These are phyloP conservation scores for Schrenkiella parvula DNA, from an alignment of 345 rosid genomes.

Conservation along the genomic window DNA sequence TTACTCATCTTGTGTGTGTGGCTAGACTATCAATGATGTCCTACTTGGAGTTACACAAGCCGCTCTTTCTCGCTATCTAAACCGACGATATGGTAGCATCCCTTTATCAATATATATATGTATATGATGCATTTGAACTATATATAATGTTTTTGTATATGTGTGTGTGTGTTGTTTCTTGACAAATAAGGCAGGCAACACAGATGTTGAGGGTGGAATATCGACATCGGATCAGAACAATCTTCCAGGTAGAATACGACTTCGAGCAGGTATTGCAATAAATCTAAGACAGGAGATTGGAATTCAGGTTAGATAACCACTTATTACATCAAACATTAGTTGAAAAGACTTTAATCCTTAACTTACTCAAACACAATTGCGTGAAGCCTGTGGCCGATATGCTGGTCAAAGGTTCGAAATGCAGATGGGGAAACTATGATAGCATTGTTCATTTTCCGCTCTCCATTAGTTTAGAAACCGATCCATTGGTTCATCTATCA, in stretches of 20 bases:
- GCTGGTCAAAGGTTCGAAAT: constrained; percentile 36
- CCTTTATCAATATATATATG: background rate
- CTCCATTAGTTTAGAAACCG: constrained; percentile 28
- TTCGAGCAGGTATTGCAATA: constrained; percentile 37
- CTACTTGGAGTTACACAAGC: constrained; percentile 53
- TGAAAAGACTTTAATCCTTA: too few relatives aligned
- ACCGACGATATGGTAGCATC: constrained; percentile 42
- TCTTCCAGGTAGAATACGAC: constrained; percentile 28
- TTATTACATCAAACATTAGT: too few relatives aligned
- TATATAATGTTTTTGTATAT: background rate
- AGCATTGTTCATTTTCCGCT: constrained; percentile 39
- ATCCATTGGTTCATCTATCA: constrained; percentile 42
- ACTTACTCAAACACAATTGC: background rate
- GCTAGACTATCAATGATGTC: constrained; percentile 58
- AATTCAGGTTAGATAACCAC: constrained; percentile 37
- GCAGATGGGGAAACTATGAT: constrained; percentile 44
- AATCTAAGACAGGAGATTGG: constrained; percentile 44
- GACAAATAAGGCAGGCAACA: constrained; percentile 3
- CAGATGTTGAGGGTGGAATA: background rate
- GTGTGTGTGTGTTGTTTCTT: background rate
- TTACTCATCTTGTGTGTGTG: background rate
- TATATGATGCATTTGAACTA: background rate
- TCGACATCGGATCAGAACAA: background rate
- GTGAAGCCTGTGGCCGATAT: constrained; percentile 38
- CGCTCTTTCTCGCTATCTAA: constrained; percentile 48